Percentiles rank a stretch among this genome's conserved stretches.
These are phyloP conservation scores for Paramecium biaurelia DNA, from an alignment of 73 alveolate genomes.

Conservation along the genomic window DNA sequence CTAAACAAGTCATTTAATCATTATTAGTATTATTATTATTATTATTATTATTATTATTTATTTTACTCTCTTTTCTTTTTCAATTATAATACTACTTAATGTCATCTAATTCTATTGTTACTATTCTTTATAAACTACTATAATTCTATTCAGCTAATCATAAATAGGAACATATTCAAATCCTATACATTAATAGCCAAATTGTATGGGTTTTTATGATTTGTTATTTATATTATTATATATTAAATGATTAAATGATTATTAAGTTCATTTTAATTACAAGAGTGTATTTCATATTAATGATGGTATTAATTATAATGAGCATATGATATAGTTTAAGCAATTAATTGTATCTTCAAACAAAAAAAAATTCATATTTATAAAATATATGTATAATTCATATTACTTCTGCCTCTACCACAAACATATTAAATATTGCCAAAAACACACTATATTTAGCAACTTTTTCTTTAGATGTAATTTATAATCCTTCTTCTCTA, in stretches of 20 bases:
- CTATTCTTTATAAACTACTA: too few relatives aligned
- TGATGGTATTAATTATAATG: background rate
- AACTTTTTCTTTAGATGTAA: slow-evolving; percentile 34
- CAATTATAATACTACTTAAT: too few relatives aligned
- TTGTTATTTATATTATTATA: too few relatives aligned
- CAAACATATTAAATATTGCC: slow-evolving; percentile 54
- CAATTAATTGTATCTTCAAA: background rate
- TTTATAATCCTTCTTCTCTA: slow-evolving; percentile 49
- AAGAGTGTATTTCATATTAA: too few relatives aligned
- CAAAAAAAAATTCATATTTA: background rate
- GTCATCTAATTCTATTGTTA: too few relatives aligned
- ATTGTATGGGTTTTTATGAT: too few relatives aligned
- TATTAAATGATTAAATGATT: too few relatives aligned
- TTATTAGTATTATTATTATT: background rate
- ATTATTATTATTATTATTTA: background rate
- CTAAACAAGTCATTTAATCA: background rate
- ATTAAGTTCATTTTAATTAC: too few relatives aligned
- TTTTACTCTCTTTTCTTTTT: too few relatives aligned
- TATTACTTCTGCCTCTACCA: slow-evolving; percentile 48
- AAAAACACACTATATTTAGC: slow-evolving; percentile 54
- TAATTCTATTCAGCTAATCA: too few relatives aligned
- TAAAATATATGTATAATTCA: slow-evolving; percentile 28
- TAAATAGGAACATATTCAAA: too few relatives aligned
- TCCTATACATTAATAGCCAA: too few relatives aligned
- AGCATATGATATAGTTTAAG: background rate